A percentile compares a stretch with the other conserved stretches of the same genome.
phyloP scores from a whole-genome alignment of 352 stramenopile genomes.

The Pythium aquatile region DNA sequence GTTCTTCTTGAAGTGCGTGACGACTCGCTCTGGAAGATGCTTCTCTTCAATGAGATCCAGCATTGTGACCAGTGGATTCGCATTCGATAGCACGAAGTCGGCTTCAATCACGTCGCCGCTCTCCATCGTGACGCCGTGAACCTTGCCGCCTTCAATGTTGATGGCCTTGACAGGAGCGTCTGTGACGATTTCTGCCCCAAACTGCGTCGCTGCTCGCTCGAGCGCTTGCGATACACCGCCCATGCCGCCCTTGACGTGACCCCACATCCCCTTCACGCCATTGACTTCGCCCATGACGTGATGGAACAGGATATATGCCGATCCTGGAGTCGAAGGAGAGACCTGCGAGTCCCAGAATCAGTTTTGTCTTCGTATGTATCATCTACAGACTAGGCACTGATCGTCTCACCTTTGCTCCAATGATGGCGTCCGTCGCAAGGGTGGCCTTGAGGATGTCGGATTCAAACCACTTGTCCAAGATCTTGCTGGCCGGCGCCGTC shows the following conservation, averaged over 20 bases:
- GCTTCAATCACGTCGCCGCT: conserved; percentile 54
- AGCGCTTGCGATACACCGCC: conserved; percentile 75
- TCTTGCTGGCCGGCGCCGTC: conserved; percentile 80
- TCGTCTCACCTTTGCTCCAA: conserved; percentile 72
- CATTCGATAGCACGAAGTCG: conserved; percentile 75
- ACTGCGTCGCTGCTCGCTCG: conserved; percentile 49
- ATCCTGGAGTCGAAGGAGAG: conserved; percentile 80
- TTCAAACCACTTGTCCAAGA: conserved; percentile 91
- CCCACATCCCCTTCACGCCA: conserved; percentile 85
- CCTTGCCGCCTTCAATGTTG: conserved; percentile 39
- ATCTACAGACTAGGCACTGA: not conserved
- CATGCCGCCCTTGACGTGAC: conserved; percentile 90
- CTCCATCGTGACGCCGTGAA: conserved; percentile 61
- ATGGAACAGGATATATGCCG: conserved; percentile 90
- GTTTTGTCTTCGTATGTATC: not conserved
- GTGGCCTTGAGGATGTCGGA: conserved; percentile 89
- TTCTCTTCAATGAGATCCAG: conserved; percentile 68
- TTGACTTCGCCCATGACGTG: conserved; percentile 92
- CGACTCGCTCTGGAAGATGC: conserved; percentile 50
- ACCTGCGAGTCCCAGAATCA: conserved; percentile 33
- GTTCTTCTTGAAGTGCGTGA: conserved; percentile 74
- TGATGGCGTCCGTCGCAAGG: conserved; percentile 90
- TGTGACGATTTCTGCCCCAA: conserved; percentile 73
- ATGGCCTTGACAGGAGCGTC: conserved; percentile 67
- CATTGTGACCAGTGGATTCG: conserved; percentile 81